A percentile compares a stretch with the other conserved stretches of the same genome.
Evolutionary conservation across 2,329 filamentous ascomycete genomes (phyloP).

Genomic region (Aspergillus cejpii): DNA sequence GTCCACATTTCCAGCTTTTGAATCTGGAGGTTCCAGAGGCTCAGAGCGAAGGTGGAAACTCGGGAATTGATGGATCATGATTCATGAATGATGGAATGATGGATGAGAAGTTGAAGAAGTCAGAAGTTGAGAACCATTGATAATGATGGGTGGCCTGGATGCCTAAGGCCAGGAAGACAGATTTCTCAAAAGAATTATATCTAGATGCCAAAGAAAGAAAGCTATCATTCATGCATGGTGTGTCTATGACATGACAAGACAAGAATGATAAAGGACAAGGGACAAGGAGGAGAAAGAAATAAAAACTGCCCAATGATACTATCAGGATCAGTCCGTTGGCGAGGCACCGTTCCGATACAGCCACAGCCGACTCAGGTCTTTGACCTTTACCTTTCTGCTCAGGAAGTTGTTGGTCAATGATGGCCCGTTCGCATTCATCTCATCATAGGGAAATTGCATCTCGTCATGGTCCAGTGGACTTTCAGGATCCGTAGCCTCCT

Average conservation of each 20-base stretch:
- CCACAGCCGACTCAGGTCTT: constrained; percentile 37
- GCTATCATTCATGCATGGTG: no score
- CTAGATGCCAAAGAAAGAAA: no score
- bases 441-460: not conserved
- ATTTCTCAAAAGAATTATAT: no score
- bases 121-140: no score
- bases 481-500: not conserved
- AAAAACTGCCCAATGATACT: not conserved
- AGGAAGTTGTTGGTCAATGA: not conserved
- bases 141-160: no score
- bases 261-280: no score
- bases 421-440: constrained; percentile 3
- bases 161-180: not conserved
- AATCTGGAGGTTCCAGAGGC: no score
- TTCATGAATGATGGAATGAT: not conserved
- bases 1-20: not conserved
- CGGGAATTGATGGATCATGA: not conserved
- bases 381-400: constrained; percentile 21
- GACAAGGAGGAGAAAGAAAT: no score
- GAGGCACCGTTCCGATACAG: constrained; percentile 34
- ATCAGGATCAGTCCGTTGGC: constrained; percentile 13
- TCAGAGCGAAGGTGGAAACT: not conserved
- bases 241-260: no score
- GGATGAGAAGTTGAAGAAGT: not conserved
- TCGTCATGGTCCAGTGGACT: not conserved